Conservation (phyloP, 164 flowering plant species). For the Aristolochia contorta region DNA sequence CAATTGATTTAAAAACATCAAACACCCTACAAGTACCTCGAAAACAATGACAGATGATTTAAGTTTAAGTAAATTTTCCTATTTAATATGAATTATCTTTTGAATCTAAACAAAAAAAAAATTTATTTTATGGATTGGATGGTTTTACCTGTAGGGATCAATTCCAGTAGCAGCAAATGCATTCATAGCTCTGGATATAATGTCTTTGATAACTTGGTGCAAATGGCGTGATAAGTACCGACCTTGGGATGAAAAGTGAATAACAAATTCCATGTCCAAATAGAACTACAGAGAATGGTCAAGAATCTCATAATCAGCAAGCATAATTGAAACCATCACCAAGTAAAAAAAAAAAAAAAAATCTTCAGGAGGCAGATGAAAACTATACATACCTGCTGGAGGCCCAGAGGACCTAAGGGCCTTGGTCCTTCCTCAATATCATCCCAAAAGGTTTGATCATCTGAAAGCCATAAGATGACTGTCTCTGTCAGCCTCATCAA, state of each 20-base stretch:
- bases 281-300: conserved; percentile 55
- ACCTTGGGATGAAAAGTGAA: conserved; percentile 89
- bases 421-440: conserved; percentile 87
- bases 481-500: conserved; percentile 97
- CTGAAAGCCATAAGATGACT: conserved; percentile 85
- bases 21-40: no score
- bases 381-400: conserved; percentile 59
- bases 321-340: neutral
- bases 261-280: conserved; percentile 92
- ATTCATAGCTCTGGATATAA: conserved; percentile 71
- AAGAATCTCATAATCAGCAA: no score
- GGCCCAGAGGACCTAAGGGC: conserved; percentile 78
- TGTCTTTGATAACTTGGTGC: conserved; percentile 75
- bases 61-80: no score
- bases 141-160: conserved; percentile 77
- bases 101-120: no score
- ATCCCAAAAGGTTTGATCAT: conserved; percentile 97
- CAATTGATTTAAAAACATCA: no score
- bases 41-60: no score
- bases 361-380: neutral
- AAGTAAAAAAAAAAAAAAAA: neutral
- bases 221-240: conserved; percentile 84
- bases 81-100: no score
- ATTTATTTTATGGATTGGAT: no score
- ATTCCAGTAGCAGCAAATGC: conserved; percentile 78